phyloP scores from a whole-genome alignment of 768 basidiomycete genomes.

The Pisolithus sp. region DNA sequence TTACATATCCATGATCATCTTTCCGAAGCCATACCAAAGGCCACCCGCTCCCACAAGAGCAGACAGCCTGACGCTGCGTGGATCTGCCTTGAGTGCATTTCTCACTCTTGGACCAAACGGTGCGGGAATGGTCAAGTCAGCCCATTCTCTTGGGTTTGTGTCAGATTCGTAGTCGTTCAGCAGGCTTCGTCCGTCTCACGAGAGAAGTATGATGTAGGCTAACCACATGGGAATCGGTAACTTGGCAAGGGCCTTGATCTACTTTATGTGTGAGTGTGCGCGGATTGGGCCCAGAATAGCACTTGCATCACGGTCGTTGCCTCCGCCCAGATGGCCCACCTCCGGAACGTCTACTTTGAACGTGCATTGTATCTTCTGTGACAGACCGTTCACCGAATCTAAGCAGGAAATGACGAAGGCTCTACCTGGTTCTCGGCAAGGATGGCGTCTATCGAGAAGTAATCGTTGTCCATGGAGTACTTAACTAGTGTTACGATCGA shows the following conservation, averaged over 20 bases:
- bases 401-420: background rate
- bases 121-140: conserved; percentile 77
- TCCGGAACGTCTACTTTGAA: conserved; percentile 81
- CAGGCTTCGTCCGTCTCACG: conserved; percentile 37
- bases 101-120: conserved; percentile 72
- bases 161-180: background rate
- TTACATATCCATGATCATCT: conserved; percentile 78
- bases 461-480: conserved; percentile 74
- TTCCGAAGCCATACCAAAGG: conserved; percentile 90
- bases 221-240: conserved; percentile 88
- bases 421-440: conserved; percentile 84
- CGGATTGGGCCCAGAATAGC: background rate
- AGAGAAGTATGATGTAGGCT: conserved; percentile 76
- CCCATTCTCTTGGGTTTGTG: conserved; percentile 61
- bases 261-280: conserved; percentile 8
- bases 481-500: background rate
- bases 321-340: conserved; percentile 87
- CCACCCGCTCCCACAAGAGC: conserved; percentile 83
- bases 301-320: conserved; percentile 75
- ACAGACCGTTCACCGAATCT: background rate
- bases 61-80: conserved; percentile 77
- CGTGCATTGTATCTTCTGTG: conserved; percentile 87
- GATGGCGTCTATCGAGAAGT: conserved; percentile 88
- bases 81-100: conserved; percentile 85
- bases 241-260: conserved; percentile 78